phyloP scores from a whole-genome alignment of 108 stramenopile genomes.

The Discostella stelligeroides region DNA sequence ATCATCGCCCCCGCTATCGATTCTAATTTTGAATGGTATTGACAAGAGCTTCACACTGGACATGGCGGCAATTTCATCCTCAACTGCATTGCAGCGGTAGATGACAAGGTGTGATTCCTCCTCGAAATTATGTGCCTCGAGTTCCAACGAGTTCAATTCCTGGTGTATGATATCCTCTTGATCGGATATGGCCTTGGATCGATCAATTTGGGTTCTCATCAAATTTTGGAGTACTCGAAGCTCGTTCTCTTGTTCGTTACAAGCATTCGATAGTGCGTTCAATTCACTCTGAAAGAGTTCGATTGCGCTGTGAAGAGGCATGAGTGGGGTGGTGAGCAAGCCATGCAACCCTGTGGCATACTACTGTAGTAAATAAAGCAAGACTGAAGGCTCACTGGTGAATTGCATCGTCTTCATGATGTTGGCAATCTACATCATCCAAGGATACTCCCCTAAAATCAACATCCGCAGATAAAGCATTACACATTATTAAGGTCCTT shows the following conservation, averaged over 20 bases:
- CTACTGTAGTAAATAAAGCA: slow-evolving; percentile 4
- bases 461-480: slow-evolving; percentile 17
- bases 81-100: slow-evolving; percentile 20
- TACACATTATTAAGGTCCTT: slow-evolving; percentile 17
- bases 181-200: slow-evolving; percentile 18
- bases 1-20: slow-evolving; percentile 2
- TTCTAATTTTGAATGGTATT: slow-evolving; percentile 34
- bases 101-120: slow-evolving; percentile 40
- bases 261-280: slow-evolving; percentile 27
- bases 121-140: slow-evolving; percentile 27
- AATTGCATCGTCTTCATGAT: slow-evolving; percentile 24
- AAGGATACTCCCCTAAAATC: slow-evolving; percentile 9
- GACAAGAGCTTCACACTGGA: slow-evolving; percentile 35
- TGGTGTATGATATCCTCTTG: slow-evolving; percentile 33
- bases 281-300: slow-evolving; percentile 37
- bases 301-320: slow-evolving; percentile 17
- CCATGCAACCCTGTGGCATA: too few relatives aligned
- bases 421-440: neutral
- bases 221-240: slow-evolving; percentile 30
- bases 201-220: slow-evolving; percentile 32
- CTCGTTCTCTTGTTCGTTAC: slow-evolving; percentile 36
- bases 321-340: too few relatives aligned
- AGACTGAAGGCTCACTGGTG: slow-evolving; percentile 18
- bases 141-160: slow-evolving; percentile 38
- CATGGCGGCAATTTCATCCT: slow-evolving; percentile 29